These are phyloP conservation scores for Tetrapyrgos nigripes DNA, from an alignment of 1,284 basidiomycete genomes.

Conservation along the genomic window DNA sequence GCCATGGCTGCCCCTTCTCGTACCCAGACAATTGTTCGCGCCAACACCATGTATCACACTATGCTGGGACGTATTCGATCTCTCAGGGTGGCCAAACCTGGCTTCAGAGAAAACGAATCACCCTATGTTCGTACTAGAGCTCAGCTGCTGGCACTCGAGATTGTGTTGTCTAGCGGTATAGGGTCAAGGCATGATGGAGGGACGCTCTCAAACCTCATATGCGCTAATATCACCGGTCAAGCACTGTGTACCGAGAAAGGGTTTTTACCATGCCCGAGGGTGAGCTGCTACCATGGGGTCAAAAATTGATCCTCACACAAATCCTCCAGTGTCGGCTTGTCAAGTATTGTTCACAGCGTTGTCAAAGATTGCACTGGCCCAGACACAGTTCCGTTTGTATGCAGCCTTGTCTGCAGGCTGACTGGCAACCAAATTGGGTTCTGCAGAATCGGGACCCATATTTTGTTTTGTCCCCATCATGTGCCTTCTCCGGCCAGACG, in stretches of 20 bases:
- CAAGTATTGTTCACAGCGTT: conserved; percentile 22
- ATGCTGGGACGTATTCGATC: conserved; percentile 1
- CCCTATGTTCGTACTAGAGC: neutral
- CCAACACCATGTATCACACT: neutral
- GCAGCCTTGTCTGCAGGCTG: conserved; percentile 18
- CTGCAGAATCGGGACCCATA: conserved; percentile 15
- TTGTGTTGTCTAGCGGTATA: conserved; percentile 18
- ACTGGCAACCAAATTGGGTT: conserved; percentile 23
- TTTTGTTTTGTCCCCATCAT: conserved; percentile 10
- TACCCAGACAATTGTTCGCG: neutral
- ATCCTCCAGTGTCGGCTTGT: conserved; percentile 17
- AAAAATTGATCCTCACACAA: neutral
- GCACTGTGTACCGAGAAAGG: conserved; percentile 15
- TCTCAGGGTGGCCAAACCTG: neutral
- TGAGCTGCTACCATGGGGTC: conserved; percentile 1
- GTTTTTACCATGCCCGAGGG: conserved; percentile 13
- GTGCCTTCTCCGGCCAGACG: conserved; percentile 1
- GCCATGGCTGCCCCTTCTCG: too few species aligned
- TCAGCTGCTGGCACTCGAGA: conserved; percentile 18
- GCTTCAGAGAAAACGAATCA: neutral
- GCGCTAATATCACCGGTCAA: conserved; percentile 16
- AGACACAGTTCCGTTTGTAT: conserved; percentile 18
- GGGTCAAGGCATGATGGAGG: conserved; percentile 17
- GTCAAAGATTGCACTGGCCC: conserved; percentile 21
- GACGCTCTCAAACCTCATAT: conserved; percentile 12